Evolutionary conservation across 257 asterid genomes (phyloP).

Genomic region (Phtheirospermum japonicum): DNA sequence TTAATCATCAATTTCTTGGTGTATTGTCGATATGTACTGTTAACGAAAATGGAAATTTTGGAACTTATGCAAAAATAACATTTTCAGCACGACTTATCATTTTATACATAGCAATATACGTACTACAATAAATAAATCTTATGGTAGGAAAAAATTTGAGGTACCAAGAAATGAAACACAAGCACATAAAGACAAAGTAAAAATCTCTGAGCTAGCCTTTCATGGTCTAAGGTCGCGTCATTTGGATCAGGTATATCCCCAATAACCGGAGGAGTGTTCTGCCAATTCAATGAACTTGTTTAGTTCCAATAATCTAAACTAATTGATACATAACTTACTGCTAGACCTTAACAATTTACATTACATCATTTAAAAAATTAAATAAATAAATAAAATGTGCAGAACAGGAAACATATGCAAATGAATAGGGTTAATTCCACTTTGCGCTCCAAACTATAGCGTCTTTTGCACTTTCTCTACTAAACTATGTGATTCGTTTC

Average conservation of each 20-base stretch:
- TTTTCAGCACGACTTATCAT: neutral
- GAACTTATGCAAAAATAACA: neutral
- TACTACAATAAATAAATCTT: neutral
- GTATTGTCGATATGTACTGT: no score
- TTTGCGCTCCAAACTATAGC: neutral
- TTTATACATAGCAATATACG: neutral
- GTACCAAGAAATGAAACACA: constrained; percentile 9
- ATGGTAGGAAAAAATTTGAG: neutral
- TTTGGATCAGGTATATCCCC: constrained; percentile 73
- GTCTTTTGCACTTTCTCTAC: neutral
- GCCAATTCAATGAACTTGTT: constrained; percentile 43
- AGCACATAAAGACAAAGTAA: constrained; percentile 8
- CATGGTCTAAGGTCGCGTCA: constrained; percentile 87
- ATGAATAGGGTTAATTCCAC: neutral
- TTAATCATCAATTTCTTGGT: no score
- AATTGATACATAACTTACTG: constrained; percentile 4
- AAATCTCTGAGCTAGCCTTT: constrained; percentile 77
- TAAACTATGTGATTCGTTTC: neutral
- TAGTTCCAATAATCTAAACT: constrained; percentile 29
- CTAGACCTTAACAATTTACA: constrained; percentile 1
- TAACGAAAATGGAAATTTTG: no score
- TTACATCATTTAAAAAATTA: neutral
- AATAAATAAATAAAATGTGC: neutral
- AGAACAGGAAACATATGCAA: neutral
- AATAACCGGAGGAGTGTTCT: constrained; percentile 91